A percentile compares a stretch with the other conserved stretches of the same genome.
Conservation (phyloP, 140 eudicot species). For the Oenanthe javanica region DNA sequence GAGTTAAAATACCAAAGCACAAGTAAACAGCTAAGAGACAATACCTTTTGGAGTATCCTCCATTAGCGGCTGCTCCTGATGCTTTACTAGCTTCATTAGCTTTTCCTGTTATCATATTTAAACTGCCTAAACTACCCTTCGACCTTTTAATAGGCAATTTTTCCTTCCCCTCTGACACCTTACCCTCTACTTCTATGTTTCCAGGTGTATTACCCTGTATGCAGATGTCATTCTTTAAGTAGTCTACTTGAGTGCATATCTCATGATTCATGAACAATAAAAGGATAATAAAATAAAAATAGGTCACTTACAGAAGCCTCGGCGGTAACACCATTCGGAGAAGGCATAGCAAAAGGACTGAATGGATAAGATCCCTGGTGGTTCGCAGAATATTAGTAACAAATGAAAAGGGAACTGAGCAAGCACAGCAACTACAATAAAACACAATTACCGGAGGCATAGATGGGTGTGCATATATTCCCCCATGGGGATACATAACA, state of each 20-base stretch:
- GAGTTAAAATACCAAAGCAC: neutral
- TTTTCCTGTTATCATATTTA: slow-evolving; percentile 82
- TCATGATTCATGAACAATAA: neutral
- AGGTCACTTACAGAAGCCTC: slow-evolving; percentile 79
- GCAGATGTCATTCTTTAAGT: slow-evolving; percentile 15
- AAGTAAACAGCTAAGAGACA: neutral
- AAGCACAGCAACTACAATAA: slow-evolving; percentile 2
- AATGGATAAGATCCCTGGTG: slow-evolving; percentile 88
- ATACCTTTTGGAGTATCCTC: slow-evolving; percentile 72
- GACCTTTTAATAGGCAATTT: slow-evolving; percentile 90
- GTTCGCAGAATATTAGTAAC: slow-evolving; percentile 15
- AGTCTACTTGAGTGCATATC: neutral
- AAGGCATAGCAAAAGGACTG: slow-evolving; percentile 82
- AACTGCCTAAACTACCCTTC: slow-evolving; percentile 83
- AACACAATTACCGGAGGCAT: slow-evolving; percentile 70
- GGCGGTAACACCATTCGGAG: slow-evolving; percentile 78
- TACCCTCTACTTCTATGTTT: slow-evolving; percentile 57
- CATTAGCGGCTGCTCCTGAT: slow-evolving; percentile 60
- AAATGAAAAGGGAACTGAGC: neutral
- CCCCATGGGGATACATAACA: slow-evolving; percentile 69
- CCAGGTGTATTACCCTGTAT: slow-evolving; percentile 59
- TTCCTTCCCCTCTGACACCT: slow-evolving; percentile 76
- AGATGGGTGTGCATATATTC: slow-evolving; percentile 89
- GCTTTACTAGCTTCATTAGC: slow-evolving; percentile 55
- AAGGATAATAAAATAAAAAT: neutral